Percentiles rank a stretch among this genome's conserved stretches.
phyloP scores from a whole-genome alignment of 768 basidiomycete genomes.

The Termitomyces sp. region DNA sequence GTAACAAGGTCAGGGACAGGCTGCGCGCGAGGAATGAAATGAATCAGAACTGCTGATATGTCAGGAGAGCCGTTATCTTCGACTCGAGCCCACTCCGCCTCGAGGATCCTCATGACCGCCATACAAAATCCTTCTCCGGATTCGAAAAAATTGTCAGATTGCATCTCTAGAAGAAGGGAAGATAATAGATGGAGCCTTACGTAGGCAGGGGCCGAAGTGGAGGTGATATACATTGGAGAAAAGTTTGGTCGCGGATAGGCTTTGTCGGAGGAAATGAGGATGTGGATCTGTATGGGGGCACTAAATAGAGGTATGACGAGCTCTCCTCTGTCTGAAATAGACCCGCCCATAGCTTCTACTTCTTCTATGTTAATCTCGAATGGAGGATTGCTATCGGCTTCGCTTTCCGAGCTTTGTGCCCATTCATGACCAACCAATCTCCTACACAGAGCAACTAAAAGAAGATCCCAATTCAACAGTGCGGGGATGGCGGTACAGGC shows the following conservation, averaged over 20 bases:
- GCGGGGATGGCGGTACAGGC: conserved; percentile 35
- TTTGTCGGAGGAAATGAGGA: conserved; percentile 48
- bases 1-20: conserved; percentile 3
- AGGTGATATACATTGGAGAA: conserved; percentile 72
- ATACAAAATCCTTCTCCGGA: conserved; percentile 69
- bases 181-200: conserved; percentile 79
- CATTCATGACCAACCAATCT: conserved; percentile 44
- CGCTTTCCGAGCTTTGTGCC: conserved; percentile 1
- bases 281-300: conserved; percentile 59
- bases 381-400: conserved; percentile 10
- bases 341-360: conserved; percentile 51
- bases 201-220: conserved; percentile 66
- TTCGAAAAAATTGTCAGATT: conserved; percentile 49
- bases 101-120: conserved; percentile 61
- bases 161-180: conserved; percentile 50
- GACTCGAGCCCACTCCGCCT: conserved; percentile 62
- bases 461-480: conserved; percentile 43
- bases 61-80: conserved; percentile 73
- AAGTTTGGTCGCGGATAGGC: conserved; percentile 38
- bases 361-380: conserved; percentile 38
- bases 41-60: conserved; percentile 57
- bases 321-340: conserved; percentile 37
- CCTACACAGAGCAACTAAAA: conserved; percentile 50
- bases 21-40: conserved; percentile 40
- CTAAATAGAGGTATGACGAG: conserved; percentile 59